Evolutionary conservation across 352 stramenopile species (phyloP).

Genomic region (Plasmopara muralis): DNA sequence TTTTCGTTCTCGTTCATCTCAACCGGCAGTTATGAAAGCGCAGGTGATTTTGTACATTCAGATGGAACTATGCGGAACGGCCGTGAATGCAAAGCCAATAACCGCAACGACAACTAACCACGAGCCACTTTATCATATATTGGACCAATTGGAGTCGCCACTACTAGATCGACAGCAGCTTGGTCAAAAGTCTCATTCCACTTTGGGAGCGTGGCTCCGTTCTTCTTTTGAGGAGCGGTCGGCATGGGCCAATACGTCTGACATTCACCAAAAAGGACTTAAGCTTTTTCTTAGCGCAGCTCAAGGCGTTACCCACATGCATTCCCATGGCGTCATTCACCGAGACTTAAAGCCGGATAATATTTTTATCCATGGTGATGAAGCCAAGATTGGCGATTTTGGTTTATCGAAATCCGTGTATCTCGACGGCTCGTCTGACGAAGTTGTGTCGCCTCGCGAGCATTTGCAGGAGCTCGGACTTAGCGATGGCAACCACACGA

Average conservation of each 20-base stretch:
- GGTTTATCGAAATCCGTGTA: constrained; percentile 59
- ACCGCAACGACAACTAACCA: constrained; percentile 19
- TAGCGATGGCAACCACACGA: constrained; percentile 59
- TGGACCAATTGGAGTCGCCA: constrained; percentile 33
- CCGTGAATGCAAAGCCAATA: constrained; percentile 16
- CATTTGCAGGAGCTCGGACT: constrained; percentile 17
- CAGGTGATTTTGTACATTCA: constrained; percentile 72
- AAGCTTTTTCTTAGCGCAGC: constrained; percentile 58
- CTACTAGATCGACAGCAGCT: constrained; percentile 19
- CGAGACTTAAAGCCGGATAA: constrained; percentile 74
- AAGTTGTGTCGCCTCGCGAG: constrained; percentile 14
- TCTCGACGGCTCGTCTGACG: constrained; percentile 19
- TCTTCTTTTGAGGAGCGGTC: constrained; percentile 46
- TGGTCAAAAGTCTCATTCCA: constrained; percentile 43
- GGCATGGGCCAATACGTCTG: constrained; percentile 27
- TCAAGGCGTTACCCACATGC: constrained; percentile 69
- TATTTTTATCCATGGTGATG: constrained; percentile 57
- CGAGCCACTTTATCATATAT: constrained; percentile 39
- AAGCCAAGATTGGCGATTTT: constrained; percentile 68
- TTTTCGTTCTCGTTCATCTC: constrained; percentile 3
- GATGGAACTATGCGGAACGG: constrained; percentile 58
- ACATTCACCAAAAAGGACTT: constrained; percentile 52
- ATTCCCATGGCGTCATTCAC: constrained; percentile 64
- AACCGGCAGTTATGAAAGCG: constrained; percentile 23
- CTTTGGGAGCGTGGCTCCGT: constrained; percentile 63